A percentile compares a stretch with the other conserved stretches of the same genome.
phyloP scores from a whole-genome alignment of 495 filamentous ascomycete genomes.

The Extremus antarcticus region DNA sequence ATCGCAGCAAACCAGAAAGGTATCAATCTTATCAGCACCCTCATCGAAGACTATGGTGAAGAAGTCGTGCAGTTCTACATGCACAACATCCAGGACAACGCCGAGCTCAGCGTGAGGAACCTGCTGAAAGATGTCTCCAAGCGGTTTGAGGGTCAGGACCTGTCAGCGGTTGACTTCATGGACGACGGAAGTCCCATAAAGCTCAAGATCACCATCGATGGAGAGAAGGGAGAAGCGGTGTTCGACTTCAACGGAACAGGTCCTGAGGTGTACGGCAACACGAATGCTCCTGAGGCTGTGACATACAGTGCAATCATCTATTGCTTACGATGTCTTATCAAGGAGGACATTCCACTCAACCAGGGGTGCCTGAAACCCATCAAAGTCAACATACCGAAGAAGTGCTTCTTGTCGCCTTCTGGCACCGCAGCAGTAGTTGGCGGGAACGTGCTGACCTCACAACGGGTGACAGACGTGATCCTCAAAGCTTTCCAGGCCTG shows the following conservation, averaged over 20 bases:
- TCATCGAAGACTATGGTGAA: conserved; percentile 86
- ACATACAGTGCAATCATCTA: conserved; percentile 96
- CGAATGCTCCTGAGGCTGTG: conserved; percentile 89
- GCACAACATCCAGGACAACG: conserved; percentile 85
- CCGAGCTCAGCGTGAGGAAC: conserved; percentile 71
- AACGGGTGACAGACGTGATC: conserved; percentile 90
- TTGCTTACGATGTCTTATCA: conserved; percentile 84
- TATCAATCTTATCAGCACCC: conserved; percentile 71
- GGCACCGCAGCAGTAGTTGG: conserved; percentile 87
- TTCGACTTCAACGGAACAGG: conserved; percentile 92
- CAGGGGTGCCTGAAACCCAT: conserved; percentile 90
- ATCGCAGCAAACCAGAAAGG: conserved; percentile 94
- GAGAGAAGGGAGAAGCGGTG: conserved; percentile 68
- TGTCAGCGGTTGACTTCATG: conserved; percentile 77
- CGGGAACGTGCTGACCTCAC: conserved; percentile 84
- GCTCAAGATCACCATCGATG: conserved; percentile 75
- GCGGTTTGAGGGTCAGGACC: conserved; percentile 63
- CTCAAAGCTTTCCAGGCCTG: conserved; percentile 83
- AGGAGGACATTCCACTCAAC: conserved; percentile 88
- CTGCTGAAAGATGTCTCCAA: conserved; percentile 71
- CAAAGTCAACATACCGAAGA: conserved; percentile 69
- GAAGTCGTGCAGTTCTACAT: conserved; percentile 94
- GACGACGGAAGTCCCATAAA: conserved; percentile 85
- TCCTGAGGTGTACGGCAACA: conserved; percentile 87
- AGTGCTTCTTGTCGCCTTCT: conserved; percentile 75